A percentile compares a stretch with the other conserved stretches of the same genome.
These are phyloP conservation scores for Malus asiatica DNA, from an alignment of 306 rosid species.

Conservation along the genomic window DNA sequence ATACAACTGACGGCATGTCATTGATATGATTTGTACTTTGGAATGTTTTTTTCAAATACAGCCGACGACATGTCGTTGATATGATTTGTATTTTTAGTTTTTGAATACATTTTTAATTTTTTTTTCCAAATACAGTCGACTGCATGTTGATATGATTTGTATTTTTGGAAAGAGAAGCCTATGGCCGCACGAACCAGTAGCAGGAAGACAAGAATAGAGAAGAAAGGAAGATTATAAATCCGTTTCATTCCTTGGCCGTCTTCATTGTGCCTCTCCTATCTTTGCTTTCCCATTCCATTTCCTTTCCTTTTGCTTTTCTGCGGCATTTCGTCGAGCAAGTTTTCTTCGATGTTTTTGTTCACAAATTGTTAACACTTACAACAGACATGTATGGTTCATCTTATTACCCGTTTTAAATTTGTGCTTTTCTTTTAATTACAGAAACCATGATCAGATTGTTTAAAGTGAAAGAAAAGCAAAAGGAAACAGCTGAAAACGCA, in stretches of 20 bases:
- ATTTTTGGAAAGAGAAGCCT: background rate
- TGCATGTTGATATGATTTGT: background rate
- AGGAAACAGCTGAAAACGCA: slow-evolving; percentile 24
- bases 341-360: background rate
- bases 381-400: background rate
- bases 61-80: no score
- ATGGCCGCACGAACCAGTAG: background rate
- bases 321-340: background rate
- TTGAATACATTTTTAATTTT: background rate
- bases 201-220: background rate
- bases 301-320: background rate
- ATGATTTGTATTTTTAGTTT: no score
- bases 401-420: no score
- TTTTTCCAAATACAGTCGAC: background rate
- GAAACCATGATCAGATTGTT: slow-evolving; percentile 34
- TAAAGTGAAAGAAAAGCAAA: slow-evolving; percentile 42
- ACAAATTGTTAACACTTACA: background rate
- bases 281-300: background rate
- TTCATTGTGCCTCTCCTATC: background rate
- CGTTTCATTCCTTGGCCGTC: background rate
- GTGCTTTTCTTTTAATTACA: background rate
- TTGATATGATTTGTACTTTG: no score
- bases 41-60: no score
- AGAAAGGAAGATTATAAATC: background rate
- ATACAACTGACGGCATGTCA: no score